Evolutionary conservation across 192 early-diverging fungal genomes (phyloP).

Genomic region (Dimargaris xerosporica): DNA sequence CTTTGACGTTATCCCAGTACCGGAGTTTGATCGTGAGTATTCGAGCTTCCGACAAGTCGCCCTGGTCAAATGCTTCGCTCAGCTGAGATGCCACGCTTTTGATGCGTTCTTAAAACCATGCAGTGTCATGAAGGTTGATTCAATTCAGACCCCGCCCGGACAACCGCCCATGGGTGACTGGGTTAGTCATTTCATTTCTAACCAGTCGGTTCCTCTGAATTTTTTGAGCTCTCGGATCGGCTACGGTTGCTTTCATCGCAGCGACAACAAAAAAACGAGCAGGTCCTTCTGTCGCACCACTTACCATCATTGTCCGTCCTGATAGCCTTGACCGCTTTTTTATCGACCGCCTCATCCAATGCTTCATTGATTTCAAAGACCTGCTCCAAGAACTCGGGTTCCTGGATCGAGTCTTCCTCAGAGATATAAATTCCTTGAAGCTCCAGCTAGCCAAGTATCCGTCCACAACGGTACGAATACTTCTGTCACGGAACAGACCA

Average conservation of each 20-base stretch:
- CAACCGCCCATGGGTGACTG: not conserved
- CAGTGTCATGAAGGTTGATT: not conserved
- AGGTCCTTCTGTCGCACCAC: not conserved
- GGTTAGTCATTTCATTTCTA: not conserved
- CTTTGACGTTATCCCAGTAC: slow-evolving; percentile 50
- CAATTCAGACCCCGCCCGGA: not conserved
- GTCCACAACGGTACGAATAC: too few species aligned
- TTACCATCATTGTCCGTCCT: slow-evolving; percentile 45
- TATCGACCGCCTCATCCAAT: slow-evolving; percentile 41
- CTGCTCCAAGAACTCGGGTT: slow-evolving; percentile 49
- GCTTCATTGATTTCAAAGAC: slow-evolving; percentile 53
- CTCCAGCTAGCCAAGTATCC: slow-evolving; percentile 20
- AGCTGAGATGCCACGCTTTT: slow-evolving; percentile 24
- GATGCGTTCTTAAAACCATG: slow-evolving; percentile 27
- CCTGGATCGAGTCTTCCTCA: slow-evolving; percentile 35
- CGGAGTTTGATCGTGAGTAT: slow-evolving; percentile 38
- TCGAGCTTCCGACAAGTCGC: slow-evolving; percentile 37
- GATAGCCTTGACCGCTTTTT: slow-evolving; percentile 37
- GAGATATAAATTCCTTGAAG: slow-evolving; percentile 30
- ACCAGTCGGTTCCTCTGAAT: too few species aligned
- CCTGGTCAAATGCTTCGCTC: slow-evolving; percentile 28
- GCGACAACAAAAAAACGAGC: not conserved
- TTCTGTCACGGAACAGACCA: too few species aligned
- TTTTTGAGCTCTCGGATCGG: too few species aligned
- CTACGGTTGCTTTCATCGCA: too few species aligned